A percentile compares a stretch with the other conserved stretches of the same genome.
Evolutionary conservation across 129 eudicot species (phyloP).

Genomic region (Calendula officinalis): DNA sequence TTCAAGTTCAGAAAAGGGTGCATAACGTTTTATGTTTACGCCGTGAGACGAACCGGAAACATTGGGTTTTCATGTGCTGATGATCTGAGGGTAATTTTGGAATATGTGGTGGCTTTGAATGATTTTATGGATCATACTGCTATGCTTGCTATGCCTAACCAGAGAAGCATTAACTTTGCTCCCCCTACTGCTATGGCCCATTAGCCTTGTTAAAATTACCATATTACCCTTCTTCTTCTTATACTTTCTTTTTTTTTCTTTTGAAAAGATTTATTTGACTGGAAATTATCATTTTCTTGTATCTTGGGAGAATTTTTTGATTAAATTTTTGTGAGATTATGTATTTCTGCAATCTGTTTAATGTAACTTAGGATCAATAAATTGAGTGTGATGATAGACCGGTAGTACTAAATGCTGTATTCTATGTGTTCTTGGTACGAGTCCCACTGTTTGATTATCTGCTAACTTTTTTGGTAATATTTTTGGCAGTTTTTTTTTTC

Average conservation of each 20-base stretch:
- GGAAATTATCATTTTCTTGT: slow-evolving; percentile 12
- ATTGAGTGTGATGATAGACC: slow-evolving; percentile 22
- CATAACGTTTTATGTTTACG: slow-evolving; percentile 88
- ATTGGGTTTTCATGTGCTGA: slow-evolving; percentile 68
- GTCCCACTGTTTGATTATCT: not conserved
- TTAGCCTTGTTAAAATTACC: slow-evolving; percentile 22
- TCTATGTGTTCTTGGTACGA: slow-evolving; percentile 17
- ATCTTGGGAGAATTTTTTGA: slow-evolving; percentile 28
- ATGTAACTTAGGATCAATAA: slow-evolving; percentile 38
- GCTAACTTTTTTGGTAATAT: no score
- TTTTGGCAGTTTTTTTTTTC: no score
- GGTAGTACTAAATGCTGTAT: slow-evolving; percentile 10
- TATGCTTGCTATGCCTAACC: slow-evolving; percentile 92
- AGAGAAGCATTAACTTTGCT: slow-evolving; percentile 62
- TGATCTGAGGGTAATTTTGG: slow-evolving; percentile 64
- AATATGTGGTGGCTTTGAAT: slow-evolving; percentile 70
- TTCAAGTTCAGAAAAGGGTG: slow-evolving; percentile 94
- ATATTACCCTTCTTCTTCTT: slow-evolving; percentile 13
- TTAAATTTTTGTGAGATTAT: slow-evolving; percentile 22
- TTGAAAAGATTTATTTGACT: not conserved
- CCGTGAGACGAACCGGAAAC: slow-evolving; percentile 56
- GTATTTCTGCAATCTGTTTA: slow-evolving; percentile 11
- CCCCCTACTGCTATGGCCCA: slow-evolving; percentile 74
- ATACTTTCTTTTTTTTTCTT: not conserved
- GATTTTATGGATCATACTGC: slow-evolving; percentile 98